Percentiles rank a stretch among this genome's conserved stretches.
phyloP scores from a whole-genome alignment of 176 grass and related monocot genomes.

The Dactylis glomerata region DNA sequence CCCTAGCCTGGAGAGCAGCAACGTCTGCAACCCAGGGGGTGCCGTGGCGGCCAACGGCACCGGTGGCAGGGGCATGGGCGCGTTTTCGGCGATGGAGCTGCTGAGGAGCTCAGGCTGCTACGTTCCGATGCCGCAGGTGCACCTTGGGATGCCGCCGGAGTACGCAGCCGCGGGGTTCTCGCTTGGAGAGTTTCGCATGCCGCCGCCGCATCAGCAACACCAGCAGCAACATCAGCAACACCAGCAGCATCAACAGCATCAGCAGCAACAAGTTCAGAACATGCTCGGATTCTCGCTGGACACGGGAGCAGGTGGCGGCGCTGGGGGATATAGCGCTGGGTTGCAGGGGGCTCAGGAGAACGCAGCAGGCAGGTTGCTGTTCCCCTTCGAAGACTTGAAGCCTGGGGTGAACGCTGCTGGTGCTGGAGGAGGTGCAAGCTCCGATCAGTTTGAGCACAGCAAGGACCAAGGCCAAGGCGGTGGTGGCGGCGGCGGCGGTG shows the following conservation, averaged over 20 bases:
- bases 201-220: conserved; percentile 19
- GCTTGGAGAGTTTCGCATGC: conserved; percentile 54
- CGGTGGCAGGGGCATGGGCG: conserved; percentile 34
- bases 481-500: conserved; percentile 17
- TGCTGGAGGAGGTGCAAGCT: conserved; percentile 21
- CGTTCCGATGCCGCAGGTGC: conserved; percentile 53
- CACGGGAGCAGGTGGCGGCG: conserved; percentile 38
- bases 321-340: conserved; percentile 27
- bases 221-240: background rate
- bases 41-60: conserved; percentile 19
- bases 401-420: conserved; percentile 40
- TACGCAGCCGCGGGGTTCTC: conserved; percentile 60
- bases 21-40: conserved; percentile 31
- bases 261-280: conserved; percentile 27
- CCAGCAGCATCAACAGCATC: background rate
- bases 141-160: conserved; percentile 48
- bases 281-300: conserved; percentile 67
- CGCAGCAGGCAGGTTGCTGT: conserved; percentile 52
- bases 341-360: conserved; percentile 52
- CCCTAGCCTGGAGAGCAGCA: conserved; percentile 71
- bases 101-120: conserved; percentile 70
- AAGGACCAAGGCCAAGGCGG: conserved; percentile 42
- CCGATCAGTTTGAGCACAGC: conserved; percentile 35
- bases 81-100: conserved; percentile 82
- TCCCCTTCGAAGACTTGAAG: conserved; percentile 82